A percentile compares a stretch with the other conserved stretches of the same genome.
These are phyloP conservation scores for Alternaria sp. DNA, from an alignment of 2,329 filamentous ascomycete genomes.

Conservation along the genomic window DNA sequence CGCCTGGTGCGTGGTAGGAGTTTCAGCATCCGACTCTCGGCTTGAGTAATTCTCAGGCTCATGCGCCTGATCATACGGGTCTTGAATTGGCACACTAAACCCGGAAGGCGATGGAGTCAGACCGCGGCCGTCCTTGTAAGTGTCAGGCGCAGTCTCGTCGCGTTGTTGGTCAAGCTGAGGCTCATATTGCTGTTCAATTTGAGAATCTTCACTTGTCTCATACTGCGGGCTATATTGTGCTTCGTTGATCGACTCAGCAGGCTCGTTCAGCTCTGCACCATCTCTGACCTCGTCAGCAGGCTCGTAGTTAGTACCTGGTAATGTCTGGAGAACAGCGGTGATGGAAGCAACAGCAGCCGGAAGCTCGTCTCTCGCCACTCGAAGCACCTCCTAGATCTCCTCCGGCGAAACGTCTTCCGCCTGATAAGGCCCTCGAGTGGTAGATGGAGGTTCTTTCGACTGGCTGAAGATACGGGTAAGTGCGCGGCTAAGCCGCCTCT, in stretches of 20 bases:
- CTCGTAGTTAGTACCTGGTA: not conserved
- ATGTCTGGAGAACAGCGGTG: not conserved
- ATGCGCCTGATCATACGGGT: not conserved
- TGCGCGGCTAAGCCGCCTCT: not conserved
- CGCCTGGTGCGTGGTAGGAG: not conserved
- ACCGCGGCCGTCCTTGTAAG: no score
- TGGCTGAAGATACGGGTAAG: not conserved
- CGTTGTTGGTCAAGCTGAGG: not conserved
- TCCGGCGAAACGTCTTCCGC: not conserved
- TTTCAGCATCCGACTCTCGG: not conserved
- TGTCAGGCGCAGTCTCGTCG: no score
- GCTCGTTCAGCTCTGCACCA: not conserved
- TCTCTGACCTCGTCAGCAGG: not conserved
- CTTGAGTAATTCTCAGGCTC: not conserved
- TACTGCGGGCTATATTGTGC: not conserved
- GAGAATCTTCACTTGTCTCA: not conserved
- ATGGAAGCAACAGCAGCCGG: not conserved
- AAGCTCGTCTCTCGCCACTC: slow-evolving; percentile 7
- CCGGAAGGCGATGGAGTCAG: not conserved
- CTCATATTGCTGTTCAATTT: no score
- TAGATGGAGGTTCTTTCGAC: not conserved
- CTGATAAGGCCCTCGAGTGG: not conserved
- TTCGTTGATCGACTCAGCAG: not conserved
- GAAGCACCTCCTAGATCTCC: slow-evolving; percentile 9
- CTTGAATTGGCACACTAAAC: not conserved